Evolutionary conservation across 768 basidiomycete genomes (phyloP).

Genomic region (Pleurotus citrinopileatus): DNA sequence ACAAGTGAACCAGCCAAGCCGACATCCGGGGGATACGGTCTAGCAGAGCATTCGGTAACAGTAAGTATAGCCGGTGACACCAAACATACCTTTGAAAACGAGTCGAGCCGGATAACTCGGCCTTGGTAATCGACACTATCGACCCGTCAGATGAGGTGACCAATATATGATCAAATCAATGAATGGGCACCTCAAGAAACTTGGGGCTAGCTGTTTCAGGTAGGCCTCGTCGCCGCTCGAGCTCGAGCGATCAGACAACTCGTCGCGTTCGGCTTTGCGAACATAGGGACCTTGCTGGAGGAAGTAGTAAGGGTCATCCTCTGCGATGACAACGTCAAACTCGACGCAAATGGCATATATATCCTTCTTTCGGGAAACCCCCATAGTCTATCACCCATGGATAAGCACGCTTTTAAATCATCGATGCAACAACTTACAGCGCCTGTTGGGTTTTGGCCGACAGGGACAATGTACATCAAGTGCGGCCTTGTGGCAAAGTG

Average conservation of each 20-base stretch:
- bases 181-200: slow-evolving; percentile 58
- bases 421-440: slow-evolving; percentile 38
- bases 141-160: background rate
- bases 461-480: slow-evolving; percentile 71
- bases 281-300: slow-evolving; percentile 60
- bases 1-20: slow-evolving; percentile 80
- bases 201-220: slow-evolving; percentile 54
- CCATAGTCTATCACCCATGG: slow-evolving; percentile 50
- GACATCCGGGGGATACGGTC: slow-evolving; percentile 76
- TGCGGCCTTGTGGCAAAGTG: slow-evolving; percentile 45
- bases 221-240: slow-evolving; percentile 40
- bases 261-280: slow-evolving; percentile 34
- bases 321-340: slow-evolving; percentile 64
- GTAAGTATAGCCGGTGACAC: background rate
- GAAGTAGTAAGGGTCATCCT: slow-evolving; percentile 84
- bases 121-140: slow-evolving; percentile 71
- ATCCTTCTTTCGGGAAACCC: slow-evolving; percentile 60
- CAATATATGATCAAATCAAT: background rate
- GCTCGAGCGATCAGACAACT: background rate
- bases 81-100: slow-evolving; percentile 65
- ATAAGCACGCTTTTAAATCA: background rate
- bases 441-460: slow-evolving; percentile 85
- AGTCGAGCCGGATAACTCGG: slow-evolving; percentile 80
- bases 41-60: slow-evolving; percentile 23
- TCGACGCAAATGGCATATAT: slow-evolving; percentile 82